Conservation (phyloP, 345 rosid genomes). For the Eutrema yunnanense region DNA sequence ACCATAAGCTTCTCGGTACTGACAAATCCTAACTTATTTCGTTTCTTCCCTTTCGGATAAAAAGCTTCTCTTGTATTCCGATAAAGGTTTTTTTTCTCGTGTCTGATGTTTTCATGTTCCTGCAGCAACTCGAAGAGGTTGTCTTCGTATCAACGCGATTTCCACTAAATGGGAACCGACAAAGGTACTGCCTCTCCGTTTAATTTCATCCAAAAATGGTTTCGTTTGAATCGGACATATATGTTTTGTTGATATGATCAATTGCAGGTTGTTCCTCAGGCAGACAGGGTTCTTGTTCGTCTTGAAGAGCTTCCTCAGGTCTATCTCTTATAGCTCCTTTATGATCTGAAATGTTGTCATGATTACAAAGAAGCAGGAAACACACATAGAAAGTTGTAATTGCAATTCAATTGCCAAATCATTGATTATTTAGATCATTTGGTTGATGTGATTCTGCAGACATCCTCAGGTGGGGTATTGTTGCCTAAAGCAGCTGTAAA, state of each 20-base stretch:
- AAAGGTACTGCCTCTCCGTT: conserved; percentile 37
- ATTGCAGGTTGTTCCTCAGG: conserved; percentile 85
- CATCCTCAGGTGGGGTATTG: conserved; percentile 85
- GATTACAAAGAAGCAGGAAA: neutral
- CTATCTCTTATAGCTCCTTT: neutral
- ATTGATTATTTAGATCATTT: neutral
- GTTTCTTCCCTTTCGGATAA: neutral
- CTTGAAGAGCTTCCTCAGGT: conserved; percentile 82
- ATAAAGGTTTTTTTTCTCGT: neutral
- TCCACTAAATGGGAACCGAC: conserved; percentile 75
- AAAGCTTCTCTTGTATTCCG: neutral
- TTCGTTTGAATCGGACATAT: neutral
- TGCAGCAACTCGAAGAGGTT: conserved; percentile 37
- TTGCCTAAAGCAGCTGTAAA: conserved; percentile 90
- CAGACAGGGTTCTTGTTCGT: conserved; percentile 86
- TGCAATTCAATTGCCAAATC: neutral
- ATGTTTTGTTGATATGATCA: neutral
- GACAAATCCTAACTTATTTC: neutral
- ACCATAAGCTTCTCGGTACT: conserved; percentile 35
- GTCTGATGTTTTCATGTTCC: neutral
- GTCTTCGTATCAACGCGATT: conserved; percentile 59
- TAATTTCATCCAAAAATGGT: neutral
- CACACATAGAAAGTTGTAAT: neutral
- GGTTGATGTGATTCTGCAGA: conserved; percentile 38
- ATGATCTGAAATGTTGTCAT: neutral